phyloP scores from a whole-genome alignment of 1,284 basidiomycete genomes.

The Fomitopsis betulina region DNA sequence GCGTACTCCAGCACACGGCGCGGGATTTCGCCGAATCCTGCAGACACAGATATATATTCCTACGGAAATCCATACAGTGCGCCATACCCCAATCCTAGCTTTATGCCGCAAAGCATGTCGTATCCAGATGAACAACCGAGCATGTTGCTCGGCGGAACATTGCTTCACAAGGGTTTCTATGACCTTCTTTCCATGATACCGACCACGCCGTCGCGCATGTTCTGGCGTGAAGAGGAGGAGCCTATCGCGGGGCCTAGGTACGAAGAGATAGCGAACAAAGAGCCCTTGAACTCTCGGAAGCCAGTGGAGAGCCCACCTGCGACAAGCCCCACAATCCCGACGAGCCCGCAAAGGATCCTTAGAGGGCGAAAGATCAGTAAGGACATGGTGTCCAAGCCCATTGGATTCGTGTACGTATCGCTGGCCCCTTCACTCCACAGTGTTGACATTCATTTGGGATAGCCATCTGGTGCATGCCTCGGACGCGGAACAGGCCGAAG shows the following conservation, averaged over 20 bases:
- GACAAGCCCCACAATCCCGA: constrained; percentile 23
- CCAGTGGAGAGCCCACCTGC: constrained; percentile 16
- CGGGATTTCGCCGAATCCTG: constrained; percentile 15
- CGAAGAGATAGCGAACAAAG: constrained; percentile 41
- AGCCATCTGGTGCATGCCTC: constrained; percentile 94
- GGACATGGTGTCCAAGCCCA: constrained; percentile 82
- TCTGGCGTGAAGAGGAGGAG: constrained; percentile 43
- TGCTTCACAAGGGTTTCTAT: constrained; percentile 84
- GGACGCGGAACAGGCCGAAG: constrained; percentile 88
- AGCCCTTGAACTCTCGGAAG: constrained; percentile 15
- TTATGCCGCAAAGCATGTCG: constrained; percentile 29
- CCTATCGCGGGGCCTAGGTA: constrained; percentile 58
- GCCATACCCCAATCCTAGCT: constrained; percentile 39
- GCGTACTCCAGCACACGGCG: constrained; percentile 13
- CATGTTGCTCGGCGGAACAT: constrained; percentile 58
- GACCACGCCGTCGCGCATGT: constrained; percentile 54
- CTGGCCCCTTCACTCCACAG: constrained; percentile 2
- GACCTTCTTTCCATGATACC: constrained; percentile 80
- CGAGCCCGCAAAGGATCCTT: constrained; percentile 35
- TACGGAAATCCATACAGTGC: constrained; percentile 39
- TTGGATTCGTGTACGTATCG: constrained; percentile 73
- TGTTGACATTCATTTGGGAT: constrained; percentile 9
- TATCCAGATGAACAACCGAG: constrained; percentile 39
- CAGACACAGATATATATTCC: constrained; percentile 32
- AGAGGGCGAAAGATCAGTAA: constrained; percentile 70